Evolutionary conservation across 139 green algal genomes (phyloP), one percentile per base, ranked within the genome.

Genomic region (Axilococcus clingmanii): DNA sequence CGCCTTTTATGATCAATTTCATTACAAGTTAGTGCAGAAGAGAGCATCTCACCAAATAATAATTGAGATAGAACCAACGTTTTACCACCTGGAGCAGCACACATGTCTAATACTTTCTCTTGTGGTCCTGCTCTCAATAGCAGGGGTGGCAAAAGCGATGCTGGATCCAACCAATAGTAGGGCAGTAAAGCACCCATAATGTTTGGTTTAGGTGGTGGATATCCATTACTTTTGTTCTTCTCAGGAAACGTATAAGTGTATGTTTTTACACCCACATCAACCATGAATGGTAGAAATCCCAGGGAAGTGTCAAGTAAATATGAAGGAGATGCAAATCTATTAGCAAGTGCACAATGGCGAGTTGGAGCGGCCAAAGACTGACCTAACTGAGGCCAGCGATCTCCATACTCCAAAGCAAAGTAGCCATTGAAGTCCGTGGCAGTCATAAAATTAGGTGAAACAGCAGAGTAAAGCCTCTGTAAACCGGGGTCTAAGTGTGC

Each of bases 331-430:
- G 66, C 80, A 75, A 2, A 61, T 82, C 0, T 86, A 76, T 61
- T 94, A 89, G 27, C 83, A 94, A 52, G 80, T 81, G 40, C 64
- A 65, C 32, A 80, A 85, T 75, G 40, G 15, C 23, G 80, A 71
- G 46, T 87, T 86, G 19, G 77, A 79, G 34, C 62, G 83, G 33
- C 76, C 76, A 0, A 66, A 65, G 15, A 84, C 68, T 35, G 73
- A 82, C 9, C 32, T 87, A 11, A 46, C 19, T 14, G 46, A 59
- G 0, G 74, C 79, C 7, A 38, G 33, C 33, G 33, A 12, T 12
- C 12, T 9, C 33, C 33, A 12, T 38, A 38, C 12, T 38, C 11
- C 12, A 12, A 38, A 9, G 11, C 12, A 38, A 38, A 38, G 12
- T 38, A 38, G 11, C 11, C 33, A 38, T 12, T 12, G 49, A 53